phyloP scores from a whole-genome alignment of 2,329 filamentous ascomycete species.

The Paecilomyces sp. region DNA sequence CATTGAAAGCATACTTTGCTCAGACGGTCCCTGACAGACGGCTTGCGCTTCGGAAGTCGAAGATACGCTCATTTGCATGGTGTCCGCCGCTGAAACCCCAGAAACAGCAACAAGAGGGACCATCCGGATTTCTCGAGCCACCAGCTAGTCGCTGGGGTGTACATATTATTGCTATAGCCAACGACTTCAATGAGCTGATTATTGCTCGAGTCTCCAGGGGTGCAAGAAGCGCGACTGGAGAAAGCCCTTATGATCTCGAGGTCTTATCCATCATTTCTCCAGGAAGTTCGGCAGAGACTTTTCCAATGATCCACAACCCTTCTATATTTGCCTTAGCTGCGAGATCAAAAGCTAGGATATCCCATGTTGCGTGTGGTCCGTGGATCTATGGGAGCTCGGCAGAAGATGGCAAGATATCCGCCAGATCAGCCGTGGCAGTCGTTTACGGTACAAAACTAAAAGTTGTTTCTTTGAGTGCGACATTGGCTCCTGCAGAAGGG shows the following conservation, averaged over 20 bases:
- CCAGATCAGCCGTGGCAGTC: constrained; percentile 19
- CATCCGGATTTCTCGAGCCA: background rate
- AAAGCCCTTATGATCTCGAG: constrained; percentile 14
- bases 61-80: constrained; percentile 38
- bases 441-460: constrained; percentile 21
- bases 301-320: constrained; percentile 10
- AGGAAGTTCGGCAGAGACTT: constrained; percentile 4
- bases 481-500: constrained; percentile 3
- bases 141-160: constrained; percentile 26
- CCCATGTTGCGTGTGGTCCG: constrained; percentile 23
- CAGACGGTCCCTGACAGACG: constrained; percentile 13
- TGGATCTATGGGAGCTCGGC: constrained; percentile 18
- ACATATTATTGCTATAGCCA: constrained; percentile 28
- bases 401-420: constrained; percentile 4
- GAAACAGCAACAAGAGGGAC: background rate
- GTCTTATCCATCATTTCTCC: constrained; percentile 19
- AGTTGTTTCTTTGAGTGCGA: constrained; percentile 16
- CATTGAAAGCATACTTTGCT: constrained; percentile 34
- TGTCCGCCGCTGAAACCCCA: constrained; percentile 21
- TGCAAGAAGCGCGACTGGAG: constrained; percentile 1
- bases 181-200: constrained; percentile 32
- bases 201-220: constrained; percentile 19
- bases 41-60: constrained; percentile 19
- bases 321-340: constrained; percentile 25
- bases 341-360: constrained; percentile 15